Percentiles rank a stretch among this genome's conserved stretches.
Evolutionary conservation across 78 protist species (phyloP).

Genomic region (Capsaspora owczarzaki): DNA sequence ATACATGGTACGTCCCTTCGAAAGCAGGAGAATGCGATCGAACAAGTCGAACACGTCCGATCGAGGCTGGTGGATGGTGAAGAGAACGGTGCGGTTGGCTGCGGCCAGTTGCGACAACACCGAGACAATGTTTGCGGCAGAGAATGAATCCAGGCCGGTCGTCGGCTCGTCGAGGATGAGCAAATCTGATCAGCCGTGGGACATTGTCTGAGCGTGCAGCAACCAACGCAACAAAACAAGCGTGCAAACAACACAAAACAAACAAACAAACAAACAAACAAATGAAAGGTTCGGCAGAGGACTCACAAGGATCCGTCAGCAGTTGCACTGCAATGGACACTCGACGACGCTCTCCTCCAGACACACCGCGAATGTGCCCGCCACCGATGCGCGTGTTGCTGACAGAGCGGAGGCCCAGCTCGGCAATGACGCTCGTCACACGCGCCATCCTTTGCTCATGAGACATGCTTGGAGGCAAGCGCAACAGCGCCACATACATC

Average conservation of each 20-base stretch:
- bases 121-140: not conserved
- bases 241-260: not conserved
- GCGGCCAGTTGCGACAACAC: not conserved
- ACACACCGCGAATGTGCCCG: slow-evolving; percentile 6
- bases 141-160: slow-evolving; percentile 38
- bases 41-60: slow-evolving; percentile 43
- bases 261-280: not conserved
- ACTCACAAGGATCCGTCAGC: too few species aligned
- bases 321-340: slow-evolving; percentile 53
- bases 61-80: slow-evolving; percentile 69
- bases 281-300: too few species aligned
- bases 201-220: too few species aligned
- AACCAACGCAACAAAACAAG: too few species aligned
- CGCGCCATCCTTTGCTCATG: not conserved
- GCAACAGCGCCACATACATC: slow-evolving; percentile 40
- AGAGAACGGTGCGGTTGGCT: slow-evolving; percentile 17
- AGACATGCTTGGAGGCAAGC: not conserved
- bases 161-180: slow-evolving; percentile 82
- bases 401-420: slow-evolving; percentile 43
- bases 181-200: not conserved
- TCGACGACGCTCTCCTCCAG: slow-evolving; percentile 72
- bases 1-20: slow-evolving; percentile 53
- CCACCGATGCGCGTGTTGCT: slow-evolving; percentile 59
- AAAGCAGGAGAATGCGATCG: slow-evolving; percentile 55
- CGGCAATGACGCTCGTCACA: slow-evolving; percentile 11